phyloP scores from a whole-genome alignment of 805 yeast genomes.

The Scheffersomyces lignosus region DNA sequence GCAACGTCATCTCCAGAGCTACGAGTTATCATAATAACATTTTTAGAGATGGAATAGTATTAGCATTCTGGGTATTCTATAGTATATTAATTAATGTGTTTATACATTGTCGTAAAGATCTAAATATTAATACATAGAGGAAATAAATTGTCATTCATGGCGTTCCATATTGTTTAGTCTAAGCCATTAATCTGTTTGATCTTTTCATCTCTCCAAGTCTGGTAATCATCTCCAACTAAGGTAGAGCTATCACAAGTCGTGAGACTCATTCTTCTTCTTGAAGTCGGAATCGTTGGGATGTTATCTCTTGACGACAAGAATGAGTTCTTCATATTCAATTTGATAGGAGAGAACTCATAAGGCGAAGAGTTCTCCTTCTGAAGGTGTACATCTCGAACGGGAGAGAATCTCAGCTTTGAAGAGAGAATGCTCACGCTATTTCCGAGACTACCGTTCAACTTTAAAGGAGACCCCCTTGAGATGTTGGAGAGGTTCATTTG shows the following conservation, averaged over 20 bases:
- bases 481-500: neutral
- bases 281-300: neutral
- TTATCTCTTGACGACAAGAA: neutral
- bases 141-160: too few species aligned
- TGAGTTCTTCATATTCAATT: neutral
- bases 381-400: neutral
- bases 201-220: conserved; percentile 39
- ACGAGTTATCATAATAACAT: neutral
- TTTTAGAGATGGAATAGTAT: neutral
- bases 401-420: neutral
- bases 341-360: neutral
- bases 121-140: too few species aligned
- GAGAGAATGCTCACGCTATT: neutral
- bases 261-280: conserved; percentile 14
- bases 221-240: conserved; percentile 40
- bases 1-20: too few species aligned
- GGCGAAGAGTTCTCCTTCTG: neutral
- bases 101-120: too few species aligned
- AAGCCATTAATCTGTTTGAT: conserved; percentile 18
- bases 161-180: too few species aligned
- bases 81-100: too few species aligned
- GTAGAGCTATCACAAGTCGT: conserved; percentile 37
- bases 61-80: neutral
- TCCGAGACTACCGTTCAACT: neutral
- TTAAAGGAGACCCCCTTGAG: neutral